A percentile compares a stretch with the other conserved stretches of the same genome.
Evolutionary conservation across 371 early-diverging fungal genomes (phyloP).

Genomic region (Mucor irregularis): DNA sequence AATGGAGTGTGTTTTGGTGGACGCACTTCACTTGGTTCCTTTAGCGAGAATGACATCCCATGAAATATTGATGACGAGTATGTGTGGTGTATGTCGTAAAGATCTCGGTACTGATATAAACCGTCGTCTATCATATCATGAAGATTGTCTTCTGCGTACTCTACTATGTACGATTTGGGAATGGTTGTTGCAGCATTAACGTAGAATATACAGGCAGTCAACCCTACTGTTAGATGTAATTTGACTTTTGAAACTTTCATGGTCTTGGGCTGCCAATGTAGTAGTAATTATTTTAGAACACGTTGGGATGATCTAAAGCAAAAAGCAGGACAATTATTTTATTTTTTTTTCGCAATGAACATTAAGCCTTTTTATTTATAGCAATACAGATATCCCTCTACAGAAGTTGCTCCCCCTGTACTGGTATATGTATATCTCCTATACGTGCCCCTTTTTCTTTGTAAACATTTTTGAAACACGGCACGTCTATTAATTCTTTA

Average conservation of each 20-base stretch:
- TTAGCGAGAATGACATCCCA: conserved; percentile 29
- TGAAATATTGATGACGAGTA: conserved; percentile 27
- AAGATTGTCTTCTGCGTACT: conserved; percentile 27
- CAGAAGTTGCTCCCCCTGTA: too few species aligned
- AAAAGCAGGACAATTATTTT: too few species aligned
- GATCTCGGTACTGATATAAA: conserved; percentile 1
- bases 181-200: conserved; percentile 7
- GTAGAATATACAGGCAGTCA: not conserved
- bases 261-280: too few species aligned
- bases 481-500: too few species aligned
- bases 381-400: too few species aligned
- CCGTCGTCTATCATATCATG: not conserved
- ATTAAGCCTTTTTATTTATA: too few species aligned
- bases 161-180: conserved; percentile 45
- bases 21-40: not conserved
- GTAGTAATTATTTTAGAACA: too few species aligned
- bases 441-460: too few species aligned
- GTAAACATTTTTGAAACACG: too few species aligned
- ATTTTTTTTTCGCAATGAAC: too few species aligned
- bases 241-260: not conserved
- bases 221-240: not conserved
- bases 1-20: not conserved
- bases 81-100: conserved; percentile 27
- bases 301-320: too few species aligned
- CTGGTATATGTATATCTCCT: too few species aligned